These are phyloP conservation scores for Penicillium malachiteum DNA, from an alignment of 495 filamentous ascomycete species.

Conservation along the genomic window DNA sequence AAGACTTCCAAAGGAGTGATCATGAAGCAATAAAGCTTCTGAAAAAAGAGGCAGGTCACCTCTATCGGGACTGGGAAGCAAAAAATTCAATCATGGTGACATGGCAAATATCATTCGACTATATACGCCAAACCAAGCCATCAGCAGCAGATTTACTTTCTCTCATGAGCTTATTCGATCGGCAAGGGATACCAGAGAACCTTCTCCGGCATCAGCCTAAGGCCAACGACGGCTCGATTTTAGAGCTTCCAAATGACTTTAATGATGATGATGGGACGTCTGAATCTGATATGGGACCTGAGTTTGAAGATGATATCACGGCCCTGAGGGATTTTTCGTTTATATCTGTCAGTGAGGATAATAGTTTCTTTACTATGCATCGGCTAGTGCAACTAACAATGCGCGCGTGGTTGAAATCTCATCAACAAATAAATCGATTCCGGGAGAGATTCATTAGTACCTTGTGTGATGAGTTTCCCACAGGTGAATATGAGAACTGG, in stretches of 20 bases:
- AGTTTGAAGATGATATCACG: constrained; percentile 41
- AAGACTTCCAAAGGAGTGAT: constrained; percentile 23
- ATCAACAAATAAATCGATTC: constrained; percentile 32
- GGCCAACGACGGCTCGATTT: background rate
- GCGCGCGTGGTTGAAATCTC: constrained; percentile 23
- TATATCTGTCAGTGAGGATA: constrained; percentile 20
- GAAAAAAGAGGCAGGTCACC: background rate
- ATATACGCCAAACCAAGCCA: constrained; percentile 16
- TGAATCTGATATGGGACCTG: background rate
- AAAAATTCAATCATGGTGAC: constrained; percentile 26
- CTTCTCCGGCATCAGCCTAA: background rate
- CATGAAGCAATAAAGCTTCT: background rate
- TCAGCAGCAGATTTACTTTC: constrained; percentile 27
- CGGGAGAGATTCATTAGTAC: constrained; percentile 31
- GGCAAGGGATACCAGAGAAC: constrained; percentile 9
- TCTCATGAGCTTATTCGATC: constrained; percentile 27
- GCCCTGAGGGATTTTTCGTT: constrained; percentile 43
- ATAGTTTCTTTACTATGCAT: constrained; percentile 19
- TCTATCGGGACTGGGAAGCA: constrained; percentile 20
- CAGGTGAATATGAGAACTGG: constrained; percentile 35
- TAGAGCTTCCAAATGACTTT: background rate
- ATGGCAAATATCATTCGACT: constrained; percentile 34
- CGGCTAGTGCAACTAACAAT: constrained; percentile 25
- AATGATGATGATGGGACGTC: no score
- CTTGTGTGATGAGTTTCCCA: constrained; percentile 45